Base-by-base conservation (phyloP, 139 green algal species). In the Tetradesmus lagerheimii region DNA sequence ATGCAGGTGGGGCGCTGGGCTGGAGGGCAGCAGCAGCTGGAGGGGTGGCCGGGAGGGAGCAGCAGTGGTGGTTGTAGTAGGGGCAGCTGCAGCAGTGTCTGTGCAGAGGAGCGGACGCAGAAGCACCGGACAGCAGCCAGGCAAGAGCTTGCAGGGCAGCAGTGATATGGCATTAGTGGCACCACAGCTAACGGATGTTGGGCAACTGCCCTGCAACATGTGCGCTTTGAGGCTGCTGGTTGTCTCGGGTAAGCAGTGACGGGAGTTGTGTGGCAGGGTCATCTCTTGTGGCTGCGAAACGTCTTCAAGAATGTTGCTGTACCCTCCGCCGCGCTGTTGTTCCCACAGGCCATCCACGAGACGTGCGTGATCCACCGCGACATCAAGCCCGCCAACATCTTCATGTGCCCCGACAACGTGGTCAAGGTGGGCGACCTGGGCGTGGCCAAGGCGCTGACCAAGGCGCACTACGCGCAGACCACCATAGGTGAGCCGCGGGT, bases 391-490 rank as follows among this genome's bases (percentile, higher is more conserved):
- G 90, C 85, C 80, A 93, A 93, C 75, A 91, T 93, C 80, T 87
- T 93, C 38, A 76, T 93, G 78, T 78, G 80, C 29, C 82, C 91
- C 23, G 76, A 90, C 2, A 93, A 94, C 34, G 37, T 92, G 39
- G 88, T 97, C 81, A 96, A 96, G 92, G 75, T 97, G 53, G 85
- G 85, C 2, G 95, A 97, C 92, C 91, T 97, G 78, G 95, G 95
- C 41, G 93, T 97, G 76, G 92, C 92, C 29, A 94, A 95, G 83
- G 47, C 95, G 64, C 85, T 96, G 31, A 95, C 92, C 85, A 83
- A 90, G n/a, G 92, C 85, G n/a, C 27, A 91, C 67, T 93, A 95
- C 35, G 87, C 94, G 37, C 89, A 92, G 35, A 95, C 93, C 25
- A 93, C n/a, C 18, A 89, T 89, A 41, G 85, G 83, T 66, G 18